A percentile compares a stretch with the other conserved stretches of the same genome.
These are phyloP conservation scores for Phytophthora fragariaefolia DNA, from an alignment of 352 stramenopile species.

Conservation along the genomic window DNA sequence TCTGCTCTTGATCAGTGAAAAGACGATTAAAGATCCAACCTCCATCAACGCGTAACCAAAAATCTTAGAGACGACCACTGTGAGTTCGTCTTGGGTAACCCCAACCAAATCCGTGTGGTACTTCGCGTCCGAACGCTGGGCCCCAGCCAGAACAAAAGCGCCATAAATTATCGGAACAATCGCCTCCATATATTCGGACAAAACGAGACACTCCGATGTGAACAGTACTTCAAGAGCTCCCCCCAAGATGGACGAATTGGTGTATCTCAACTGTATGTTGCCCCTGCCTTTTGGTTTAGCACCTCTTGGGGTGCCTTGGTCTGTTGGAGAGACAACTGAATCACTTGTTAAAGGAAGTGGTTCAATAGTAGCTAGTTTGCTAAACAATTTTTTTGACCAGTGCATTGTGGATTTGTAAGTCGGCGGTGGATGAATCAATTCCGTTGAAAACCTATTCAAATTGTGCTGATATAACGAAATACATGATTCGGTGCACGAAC, in stretches of 20 bases:
- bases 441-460: not conserved
- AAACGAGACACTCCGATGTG: conserved; percentile 42
- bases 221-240: conserved; percentile 33
- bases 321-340: not conserved
- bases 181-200: conserved; percentile 50
- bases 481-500: not conserved
- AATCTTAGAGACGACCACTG: conserved; percentile 9
- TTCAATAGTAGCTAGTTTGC: not conserved
- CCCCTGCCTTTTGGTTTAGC: not conserved
- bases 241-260: conserved; percentile 19
- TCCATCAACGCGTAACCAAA: conserved; percentile 37
- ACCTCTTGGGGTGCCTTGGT: not conserved
- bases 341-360: not conserved
- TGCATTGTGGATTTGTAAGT: not conserved
- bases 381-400: not conserved
- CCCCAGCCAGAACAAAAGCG: conserved; percentile 20
- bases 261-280: not conserved
- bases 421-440: not conserved
- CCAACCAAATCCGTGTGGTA: conserved; percentile 43
- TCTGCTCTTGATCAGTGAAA: conserved; percentile 13
- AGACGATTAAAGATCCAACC: conserved; percentile 32
- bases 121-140: conserved; percentile 24
- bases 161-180: conserved; percentile 43
- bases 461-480: not conserved
- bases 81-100: conserved; percentile 10